Percentiles rank a stretch among this genome's conserved stretches.
These are phyloP conservation scores for Albatrellus sp. DNA, from an alignment of 1,284 basidiomycete species.

Conservation along the genomic window DNA sequence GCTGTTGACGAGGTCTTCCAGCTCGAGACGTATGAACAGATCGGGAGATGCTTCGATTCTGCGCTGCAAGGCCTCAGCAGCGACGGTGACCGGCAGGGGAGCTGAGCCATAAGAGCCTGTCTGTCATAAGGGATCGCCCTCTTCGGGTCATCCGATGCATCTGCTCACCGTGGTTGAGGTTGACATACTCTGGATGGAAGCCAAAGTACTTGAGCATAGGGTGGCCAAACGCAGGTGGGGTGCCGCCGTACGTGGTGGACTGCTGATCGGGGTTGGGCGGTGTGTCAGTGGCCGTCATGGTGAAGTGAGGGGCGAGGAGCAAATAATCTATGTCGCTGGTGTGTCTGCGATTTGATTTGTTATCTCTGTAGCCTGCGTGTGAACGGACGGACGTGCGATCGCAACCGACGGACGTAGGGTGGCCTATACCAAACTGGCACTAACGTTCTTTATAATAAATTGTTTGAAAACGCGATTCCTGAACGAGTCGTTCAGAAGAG, in stretches of 20 bases:
- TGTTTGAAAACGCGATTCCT: too few species aligned
- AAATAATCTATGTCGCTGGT: too few species aligned
- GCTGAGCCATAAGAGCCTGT: conserved; percentile 61
- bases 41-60: conserved; percentile 54
- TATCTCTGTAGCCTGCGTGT: too few species aligned
- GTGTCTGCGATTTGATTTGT: too few species aligned
- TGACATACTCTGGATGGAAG: conserved; percentile 48
- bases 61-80: conserved; percentile 30
- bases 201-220: conserved; percentile 43
- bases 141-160: neutral
- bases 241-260: neutral
- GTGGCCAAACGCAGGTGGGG: conserved; percentile 45
- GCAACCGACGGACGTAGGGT: too few species aligned
- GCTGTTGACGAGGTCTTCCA: conserved; percentile 1
- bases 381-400: too few species aligned
- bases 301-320: neutral
- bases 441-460: too few species aligned
- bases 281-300: neutral
- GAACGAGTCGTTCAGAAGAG: too few species aligned
- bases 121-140: neutral
- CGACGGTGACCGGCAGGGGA: conserved; percentile 46
- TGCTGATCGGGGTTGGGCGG: neutral
- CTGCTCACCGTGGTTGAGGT: conserved; percentile 49
- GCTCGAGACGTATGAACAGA: conserved; percentile 25
- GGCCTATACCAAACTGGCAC: too few species aligned